Evolutionary conservation across 208 protist genomes (phyloP).

Genomic region (Herpetomonas samuelpessoai): DNA sequence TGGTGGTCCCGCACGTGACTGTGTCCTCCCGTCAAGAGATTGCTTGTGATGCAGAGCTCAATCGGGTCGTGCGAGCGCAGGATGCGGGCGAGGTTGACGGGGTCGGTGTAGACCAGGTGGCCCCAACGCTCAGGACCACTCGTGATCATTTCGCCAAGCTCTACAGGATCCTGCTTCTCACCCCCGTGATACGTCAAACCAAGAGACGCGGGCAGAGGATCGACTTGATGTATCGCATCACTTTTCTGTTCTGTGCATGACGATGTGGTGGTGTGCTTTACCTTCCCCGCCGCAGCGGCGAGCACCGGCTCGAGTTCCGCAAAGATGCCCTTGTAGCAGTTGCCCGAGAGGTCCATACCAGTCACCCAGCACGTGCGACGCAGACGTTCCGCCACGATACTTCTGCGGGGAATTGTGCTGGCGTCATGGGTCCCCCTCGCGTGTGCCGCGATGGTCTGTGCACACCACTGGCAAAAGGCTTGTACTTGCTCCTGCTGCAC

Average conservation of each 20-base stretch:
- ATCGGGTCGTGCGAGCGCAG: slow-evolving; percentile 46
- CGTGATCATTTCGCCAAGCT: slow-evolving; percentile 62
- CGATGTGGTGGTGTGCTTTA: background rate
- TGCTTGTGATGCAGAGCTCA: slow-evolving; percentile 87
- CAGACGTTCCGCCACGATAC: slow-evolving; percentile 11
- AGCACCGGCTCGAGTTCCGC: slow-evolving; percentile 43
- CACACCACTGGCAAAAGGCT: slow-evolving; percentile 35
- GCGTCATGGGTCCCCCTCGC: too few species aligned
- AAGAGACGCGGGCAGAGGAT: background rate
- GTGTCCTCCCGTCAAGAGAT: slow-evolving; percentile 68
- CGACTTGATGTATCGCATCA: too few species aligned
- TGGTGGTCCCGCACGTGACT: slow-evolving; percentile 53
- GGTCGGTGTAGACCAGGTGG: slow-evolving; percentile 77
- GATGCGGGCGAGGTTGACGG: slow-evolving; percentile 23
- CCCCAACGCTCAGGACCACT: slow-evolving; percentile 72
- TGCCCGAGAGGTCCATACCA: slow-evolving; percentile 85
- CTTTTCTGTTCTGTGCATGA: background rate
- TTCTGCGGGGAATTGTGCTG: background rate
- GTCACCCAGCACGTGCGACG: slow-evolving; percentile 71
- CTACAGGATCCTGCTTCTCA: slow-evolving; percentile 68
- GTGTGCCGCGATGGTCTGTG: background rate
- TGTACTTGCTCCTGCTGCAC: slow-evolving; percentile 45
- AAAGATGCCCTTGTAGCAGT: slow-evolving; percentile 80
- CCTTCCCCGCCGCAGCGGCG: slow-evolving; percentile 15
- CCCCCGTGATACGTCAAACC: slow-evolving; percentile 54